A percentile compares a stretch with the other conserved stretches of the same genome.
Conservation (phyloP, 2,329 filamentous ascomycete species). For the Aspergillus novofumigatus region DNA sequence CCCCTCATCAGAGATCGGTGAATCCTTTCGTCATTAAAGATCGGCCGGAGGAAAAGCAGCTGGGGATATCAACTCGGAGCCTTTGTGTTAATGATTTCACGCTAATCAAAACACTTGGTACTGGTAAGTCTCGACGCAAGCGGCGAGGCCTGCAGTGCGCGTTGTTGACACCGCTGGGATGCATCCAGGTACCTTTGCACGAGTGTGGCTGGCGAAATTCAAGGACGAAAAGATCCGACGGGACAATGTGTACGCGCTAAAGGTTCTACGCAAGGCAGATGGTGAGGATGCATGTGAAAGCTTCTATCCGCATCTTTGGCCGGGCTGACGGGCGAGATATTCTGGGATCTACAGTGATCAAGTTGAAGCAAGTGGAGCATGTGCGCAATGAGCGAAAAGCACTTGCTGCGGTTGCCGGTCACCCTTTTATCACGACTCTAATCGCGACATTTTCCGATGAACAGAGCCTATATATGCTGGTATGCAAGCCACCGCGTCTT, state of each 20-base stretch:
- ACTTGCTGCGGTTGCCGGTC: constrained; percentile 58
- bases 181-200: constrained; percentile 47
- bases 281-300: constrained; percentile 26
- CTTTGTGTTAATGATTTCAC: constrained; percentile 44
- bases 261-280: constrained; percentile 49
- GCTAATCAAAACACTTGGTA: constrained; percentile 47
- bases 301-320: constrained; percentile 1
- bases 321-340: constrained; percentile 7
- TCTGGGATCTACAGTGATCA: constrained; percentile 41
- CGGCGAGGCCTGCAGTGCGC: constrained; percentile 1
- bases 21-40: constrained; percentile 38
- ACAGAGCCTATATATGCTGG: constrained; percentile 54
- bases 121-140: constrained; percentile 33
- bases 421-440: constrained; percentile 64
- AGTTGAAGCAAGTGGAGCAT: constrained; percentile 65
- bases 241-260: constrained; percentile 46
- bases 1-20: constrained; percentile 25
- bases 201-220: constrained; percentile 47
- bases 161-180: constrained; percentile 13
- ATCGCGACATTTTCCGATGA: constrained; percentile 62
- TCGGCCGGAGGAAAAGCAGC: constrained; percentile 34
- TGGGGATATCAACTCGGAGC: constrained; percentile 34
- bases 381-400: constrained; percentile 64
- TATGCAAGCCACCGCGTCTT: constrained; percentile 21
- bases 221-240: constrained; percentile 33